A percentile compares a stretch with the other conserved stretches of the same genome.
Evolutionary conservation across 768 basidiomycete species (phyloP).

Genomic region (Mycena galericulata): DNA sequence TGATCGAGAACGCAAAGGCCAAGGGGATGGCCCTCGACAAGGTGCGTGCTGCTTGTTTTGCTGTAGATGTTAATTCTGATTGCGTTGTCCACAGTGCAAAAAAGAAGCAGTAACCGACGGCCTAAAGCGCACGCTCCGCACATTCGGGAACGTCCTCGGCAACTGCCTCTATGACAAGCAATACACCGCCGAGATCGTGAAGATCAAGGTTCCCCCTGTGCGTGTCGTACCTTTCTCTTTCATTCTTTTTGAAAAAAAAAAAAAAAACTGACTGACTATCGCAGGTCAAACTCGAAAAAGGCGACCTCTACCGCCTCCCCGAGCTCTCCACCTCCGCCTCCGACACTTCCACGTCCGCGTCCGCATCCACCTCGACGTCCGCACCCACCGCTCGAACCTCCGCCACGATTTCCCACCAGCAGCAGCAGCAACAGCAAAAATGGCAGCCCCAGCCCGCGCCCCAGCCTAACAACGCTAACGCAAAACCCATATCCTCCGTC

Average conservation of each 20-base stretch:
- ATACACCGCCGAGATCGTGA: conserved; percentile 85
- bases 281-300: conserved; percentile 76
- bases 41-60: conserved; percentile 58
- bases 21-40: conserved; percentile 93
- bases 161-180: conserved; percentile 98
- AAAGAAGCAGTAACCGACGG: conserved; percentile 98
- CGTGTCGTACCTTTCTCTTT: conserved; percentile 44
- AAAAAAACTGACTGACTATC: not conserved
- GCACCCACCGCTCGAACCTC: no score
- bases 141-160: conserved; percentile 94
- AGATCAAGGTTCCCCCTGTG: conserved; percentile 88
- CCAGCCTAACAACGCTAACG: conserved; percentile 11
- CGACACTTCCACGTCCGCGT: conserved; percentile 9
- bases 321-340: conserved; percentile 9
- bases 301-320: conserved; percentile 67
- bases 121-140: conserved; percentile 89
- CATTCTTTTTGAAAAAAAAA: no score
- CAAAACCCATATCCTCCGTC: conserved; percentile 25
- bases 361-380: conserved; percentile 3
- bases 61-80: not conserved
- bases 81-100: conserved; percentile 76
- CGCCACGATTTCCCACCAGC: not conserved
- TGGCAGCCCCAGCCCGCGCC: conserved; percentile 26
- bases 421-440: conserved; percentile 24
- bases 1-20: conserved; percentile 84